phyloP scores from a whole-genome alignment of 768 basidiomycete genomes.

The Saitozyma podzolica region DNA sequence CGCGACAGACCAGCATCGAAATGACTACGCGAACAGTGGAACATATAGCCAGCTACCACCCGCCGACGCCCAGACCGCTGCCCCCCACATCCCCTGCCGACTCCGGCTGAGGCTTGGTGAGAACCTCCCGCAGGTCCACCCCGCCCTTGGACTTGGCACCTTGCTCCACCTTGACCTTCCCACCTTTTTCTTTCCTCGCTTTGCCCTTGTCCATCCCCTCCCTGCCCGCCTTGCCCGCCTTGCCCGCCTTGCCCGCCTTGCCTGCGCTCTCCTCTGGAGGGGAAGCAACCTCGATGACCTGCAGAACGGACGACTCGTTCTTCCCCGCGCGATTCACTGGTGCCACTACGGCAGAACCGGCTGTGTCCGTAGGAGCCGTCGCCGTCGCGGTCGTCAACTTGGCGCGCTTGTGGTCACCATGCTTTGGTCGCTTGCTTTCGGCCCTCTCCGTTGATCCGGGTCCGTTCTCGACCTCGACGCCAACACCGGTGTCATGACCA shows the following conservation, averaged over 20 bases:
- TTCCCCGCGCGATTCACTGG: not conserved
- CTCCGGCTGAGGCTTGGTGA: constrained; percentile 5
- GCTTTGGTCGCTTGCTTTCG: constrained; percentile 1
- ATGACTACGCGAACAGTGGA: too few relatives aligned
- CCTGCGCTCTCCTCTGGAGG: not conserved
- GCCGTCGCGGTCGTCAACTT: not conserved
- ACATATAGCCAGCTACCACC: constrained; percentile 23
- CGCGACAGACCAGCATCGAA: too few relatives aligned
- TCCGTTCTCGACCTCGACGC: too few relatives aligned
- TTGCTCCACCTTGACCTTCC: constrained; percentile 18
- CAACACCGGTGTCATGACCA: too few relatives aligned
- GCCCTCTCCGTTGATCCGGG: constrained; percentile 1
- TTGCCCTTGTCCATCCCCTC: constrained; percentile 7
- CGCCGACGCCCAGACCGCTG: constrained; percentile 39
- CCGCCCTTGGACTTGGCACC: not conserved
- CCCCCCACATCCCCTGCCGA: constrained; percentile 9
- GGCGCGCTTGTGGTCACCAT: not conserved
- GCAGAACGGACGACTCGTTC: constrained; percentile 28
- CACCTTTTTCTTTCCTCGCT: constrained; percentile 14
- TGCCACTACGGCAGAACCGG: not conserved
- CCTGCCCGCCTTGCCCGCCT: not conserved
- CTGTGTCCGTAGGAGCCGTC: not conserved
- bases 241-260: constrained; percentile 6
- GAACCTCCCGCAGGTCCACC: constrained; percentile 22
- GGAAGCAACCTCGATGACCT: constrained; percentile 28